Evolutionary conservation across 75 land plant genomes (phyloP), one percentile per base, ranked within the genome.

Genomic region (Adiantum capillusveneris): DNA sequence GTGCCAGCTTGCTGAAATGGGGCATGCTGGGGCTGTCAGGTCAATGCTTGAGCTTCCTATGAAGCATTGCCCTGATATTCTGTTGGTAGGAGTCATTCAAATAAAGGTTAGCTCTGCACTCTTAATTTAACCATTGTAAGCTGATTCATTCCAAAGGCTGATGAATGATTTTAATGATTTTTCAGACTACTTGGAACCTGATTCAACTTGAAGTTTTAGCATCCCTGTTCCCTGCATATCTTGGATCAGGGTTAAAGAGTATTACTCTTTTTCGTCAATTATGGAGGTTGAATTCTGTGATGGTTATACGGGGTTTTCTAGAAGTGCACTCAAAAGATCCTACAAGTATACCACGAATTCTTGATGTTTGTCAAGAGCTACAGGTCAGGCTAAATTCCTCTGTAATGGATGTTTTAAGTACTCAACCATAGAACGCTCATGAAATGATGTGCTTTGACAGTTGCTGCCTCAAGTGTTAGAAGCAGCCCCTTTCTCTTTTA

Each of bases 1-100:
- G 19, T 94, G 98, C 48, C 75, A 77, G 44, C 75, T 94, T 50
- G 96, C 88, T 36, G 88, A 94, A 67, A 70, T 76, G 53, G 98
- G 98, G 16, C 85, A 86, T 75, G 70, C 73, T 27, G 43, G 52
- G 24, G 52, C 65, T 48, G 84, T 94, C 17, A 70, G 65, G 43
- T 59, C 66, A 18, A 58, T 94, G 36, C 67, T 94, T 7, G 81
- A 84, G 51, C 52, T 64, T 65, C 98, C 98, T 41, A 63, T 81
- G 11, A 74, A 74, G 48, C 66, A 84, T 17, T 94, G 81, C 65
- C 95, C 90, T 41, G 85, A 81, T 59, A 34, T 81, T 13, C 55
- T 94, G 59, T 71, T 85, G 26, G 25, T 88, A 29, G 98, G 85
- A 37, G 48, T 86, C 50, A 69, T 81, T 18, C 83, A 81, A 44